phyloP scores from a whole-genome alignment of 1,139 yeast genomes.

The Arxiozyma slooffiae region DNA sequence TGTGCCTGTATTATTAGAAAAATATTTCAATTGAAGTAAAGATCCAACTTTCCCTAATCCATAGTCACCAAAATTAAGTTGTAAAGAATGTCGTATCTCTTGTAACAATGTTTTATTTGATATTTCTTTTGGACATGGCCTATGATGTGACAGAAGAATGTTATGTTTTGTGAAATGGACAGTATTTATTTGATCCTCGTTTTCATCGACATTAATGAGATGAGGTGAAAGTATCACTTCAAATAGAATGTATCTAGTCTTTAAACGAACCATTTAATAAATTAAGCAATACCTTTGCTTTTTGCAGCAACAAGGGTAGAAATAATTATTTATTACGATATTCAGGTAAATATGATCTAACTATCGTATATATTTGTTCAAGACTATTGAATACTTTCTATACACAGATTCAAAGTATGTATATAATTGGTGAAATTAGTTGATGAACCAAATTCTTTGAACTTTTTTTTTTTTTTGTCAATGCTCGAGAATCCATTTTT shows the following conservation, averaged over 20 bases:
- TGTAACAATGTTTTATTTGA: constrained; percentile 42
- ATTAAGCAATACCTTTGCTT: background rate
- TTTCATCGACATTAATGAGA: constrained; percentile 6
- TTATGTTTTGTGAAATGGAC: constrained; percentile 18
- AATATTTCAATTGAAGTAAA: constrained; percentile 63
- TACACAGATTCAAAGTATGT: too few species aligned
- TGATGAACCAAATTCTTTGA: too few species aligned
- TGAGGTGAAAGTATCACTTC: constrained; percentile 59
- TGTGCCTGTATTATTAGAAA: constrained; percentile 69
- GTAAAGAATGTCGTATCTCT: constrained; percentile 45
- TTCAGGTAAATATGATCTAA: too few species aligned
- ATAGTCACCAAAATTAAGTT: constrained; percentile 61
- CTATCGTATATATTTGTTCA: too few species aligned
- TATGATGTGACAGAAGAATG: constrained; percentile 41
- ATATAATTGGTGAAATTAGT: too few species aligned
- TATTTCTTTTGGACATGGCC: constrained; percentile 39
- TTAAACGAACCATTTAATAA: constrained; percentile 69
- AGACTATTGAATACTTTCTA: too few species aligned
- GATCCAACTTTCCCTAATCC: constrained; percentile 63
- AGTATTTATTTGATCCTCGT: constrained; percentile 2
- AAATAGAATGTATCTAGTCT: constrained; percentile 73
- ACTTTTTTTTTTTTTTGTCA: too few species aligned
- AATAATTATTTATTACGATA: too few species aligned
- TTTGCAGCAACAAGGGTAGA: too few species aligned
- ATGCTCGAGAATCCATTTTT: too few species aligned